phyloP scores from a whole-genome alignment of 2,329 filamentous ascomycete species.

The Aureobasidium sp. region DNA sequence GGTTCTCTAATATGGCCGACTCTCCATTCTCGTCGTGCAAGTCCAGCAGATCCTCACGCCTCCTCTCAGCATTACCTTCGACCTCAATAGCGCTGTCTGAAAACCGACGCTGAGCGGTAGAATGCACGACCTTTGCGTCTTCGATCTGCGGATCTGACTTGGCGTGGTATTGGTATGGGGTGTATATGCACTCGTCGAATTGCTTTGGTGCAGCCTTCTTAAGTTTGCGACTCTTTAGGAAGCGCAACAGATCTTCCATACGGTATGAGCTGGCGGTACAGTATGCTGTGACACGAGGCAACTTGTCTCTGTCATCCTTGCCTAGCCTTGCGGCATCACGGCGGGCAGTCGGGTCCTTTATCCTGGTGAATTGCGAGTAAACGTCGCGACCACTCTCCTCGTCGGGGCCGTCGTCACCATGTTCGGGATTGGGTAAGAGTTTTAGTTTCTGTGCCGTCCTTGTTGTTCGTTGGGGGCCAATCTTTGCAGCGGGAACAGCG shows the following conservation, averaged over 20 bases:
- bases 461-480: conserved; percentile 89
- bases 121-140: conserved; percentile 28
- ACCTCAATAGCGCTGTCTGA: conserved; percentile 66
- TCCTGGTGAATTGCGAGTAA: conserved; percentile 94
- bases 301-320: conserved; percentile 79
- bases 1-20: conserved; percentile 14
- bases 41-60: conserved; percentile 32
- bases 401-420: conserved; percentile 67
- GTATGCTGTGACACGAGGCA: conserved; percentile 92
- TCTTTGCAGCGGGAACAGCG: conserved; percentile 54
- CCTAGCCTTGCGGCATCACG: conserved; percentile 87
- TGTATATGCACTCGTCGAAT: conserved; percentile 97
- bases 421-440: conserved; percentile 83
- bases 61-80: conserved; percentile 41
- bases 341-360: conserved; percentile 90
- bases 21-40: conserved; percentile 18
- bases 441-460: conserved; percentile 97
- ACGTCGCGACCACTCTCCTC: conserved; percentile 93
- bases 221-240: conserved; percentile 77
- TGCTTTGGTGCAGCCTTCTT: conserved; percentile 80
- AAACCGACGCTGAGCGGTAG: conserved; percentile 56
- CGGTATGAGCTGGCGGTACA: conserved; percentile 90
- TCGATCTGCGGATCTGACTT: conserved; percentile 23
- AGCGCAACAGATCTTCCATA: conserved; percentile 82
- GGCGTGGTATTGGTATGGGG: conserved; percentile 72